These are phyloP conservation scores for Paracorniculantispora psalliotae DNA, from an alignment of 2,329 filamentous ascomycete species.

Conservation along the genomic window DNA sequence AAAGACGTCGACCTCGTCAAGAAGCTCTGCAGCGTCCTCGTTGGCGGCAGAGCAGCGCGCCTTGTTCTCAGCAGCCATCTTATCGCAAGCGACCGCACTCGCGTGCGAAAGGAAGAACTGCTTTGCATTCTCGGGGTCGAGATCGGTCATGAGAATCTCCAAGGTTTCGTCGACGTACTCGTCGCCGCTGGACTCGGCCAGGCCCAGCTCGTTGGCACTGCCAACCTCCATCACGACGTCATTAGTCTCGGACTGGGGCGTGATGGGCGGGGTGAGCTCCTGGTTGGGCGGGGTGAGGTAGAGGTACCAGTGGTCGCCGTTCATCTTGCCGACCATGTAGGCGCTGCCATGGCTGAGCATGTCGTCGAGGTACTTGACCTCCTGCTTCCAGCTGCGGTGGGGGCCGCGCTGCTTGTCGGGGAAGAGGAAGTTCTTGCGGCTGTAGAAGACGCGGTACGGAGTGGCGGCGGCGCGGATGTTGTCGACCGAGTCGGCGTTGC, in stretches of 20 bases:
- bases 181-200: slow-evolving; percentile 37
- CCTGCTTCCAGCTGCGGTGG: slow-evolving; percentile 95
- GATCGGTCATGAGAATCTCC: slow-evolving; percentile 68
- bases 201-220: slow-evolving; percentile 38
- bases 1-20: slow-evolving; percentile 75
- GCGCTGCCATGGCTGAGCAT: slow-evolving; percentile 90
- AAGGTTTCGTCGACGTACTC: slow-evolving; percentile 68
- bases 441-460: slow-evolving; percentile 96
- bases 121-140: slow-evolving; percentile 63
- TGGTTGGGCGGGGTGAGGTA: slow-evolving; percentile 89
- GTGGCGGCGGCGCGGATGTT: slow-evolving; percentile 73
- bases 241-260: slow-evolving; percentile 52
- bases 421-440: slow-evolving; percentile 96
- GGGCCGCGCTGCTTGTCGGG: slow-evolving; percentile 91
- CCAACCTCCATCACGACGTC: slow-evolving; percentile 48
- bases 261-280: slow-evolving; percentile 74
- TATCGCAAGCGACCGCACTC: slow-evolving; percentile 82
- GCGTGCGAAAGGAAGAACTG: slow-evolving; percentile 68
- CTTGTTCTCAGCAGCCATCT: slow-evolving; percentile 63
- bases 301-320: slow-evolving; percentile 97
- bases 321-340: slow-evolving; percentile 99
- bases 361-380: slow-evolving; percentile 87
- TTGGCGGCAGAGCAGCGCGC: slow-evolving; percentile 54
- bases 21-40: slow-evolving; percentile 43
- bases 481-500: slow-evolving; percentile 60